Evolutionary conservation across 1,284 basidiomycete species (phyloP), one percentile per base, ranked within the genome.

Genomic region (Malassezia arunalokei): DNA sequence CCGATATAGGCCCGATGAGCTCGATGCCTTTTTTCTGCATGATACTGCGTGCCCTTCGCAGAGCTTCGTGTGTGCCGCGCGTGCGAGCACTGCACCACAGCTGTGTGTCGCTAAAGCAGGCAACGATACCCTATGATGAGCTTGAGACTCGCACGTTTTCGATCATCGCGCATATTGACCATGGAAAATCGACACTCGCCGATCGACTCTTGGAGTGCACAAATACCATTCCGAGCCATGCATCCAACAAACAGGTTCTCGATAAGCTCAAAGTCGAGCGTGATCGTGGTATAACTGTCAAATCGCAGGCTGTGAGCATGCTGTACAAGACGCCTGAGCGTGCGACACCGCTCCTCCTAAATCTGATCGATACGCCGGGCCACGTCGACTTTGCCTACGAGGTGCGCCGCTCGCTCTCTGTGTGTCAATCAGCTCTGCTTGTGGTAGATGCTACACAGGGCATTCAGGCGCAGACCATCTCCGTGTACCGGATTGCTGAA

Each of bases 381-480:
- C 70, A 73, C 40, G 70, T 73, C 17, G 70, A 73, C 56, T 81
- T 75, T 42, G 55, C 40, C 8, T 70, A 91, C 82, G 94, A 98
- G 75, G 89, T 98, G 8, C 85, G 87, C 12, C 82, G 94, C 42
- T 90, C 87, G 39, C 77, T 98, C 27, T 84, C 88, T 1, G 90
- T 91, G 31, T 95, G 87, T 64, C 87, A 98, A 75, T 91, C 90
- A 15, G 92, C 89, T 3, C 74, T 98, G 43, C 77, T 98, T 11
- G 79, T 82, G 2, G 89, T 98, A 0, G 92, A 99, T 70, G 88
- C 91, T 11, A 90, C 88, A 40, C 92, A 96, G 78, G 92, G 92
- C 11, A 84, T 99, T 5, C 94, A 99, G 75, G 92, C 94, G 0
- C 94, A 99, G 75, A 89, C 91, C 5, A 83, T 99, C 51, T 92